Conservation (phyloP, 306 rosid genomes). For the Astragalus membranaceus region DNA sequence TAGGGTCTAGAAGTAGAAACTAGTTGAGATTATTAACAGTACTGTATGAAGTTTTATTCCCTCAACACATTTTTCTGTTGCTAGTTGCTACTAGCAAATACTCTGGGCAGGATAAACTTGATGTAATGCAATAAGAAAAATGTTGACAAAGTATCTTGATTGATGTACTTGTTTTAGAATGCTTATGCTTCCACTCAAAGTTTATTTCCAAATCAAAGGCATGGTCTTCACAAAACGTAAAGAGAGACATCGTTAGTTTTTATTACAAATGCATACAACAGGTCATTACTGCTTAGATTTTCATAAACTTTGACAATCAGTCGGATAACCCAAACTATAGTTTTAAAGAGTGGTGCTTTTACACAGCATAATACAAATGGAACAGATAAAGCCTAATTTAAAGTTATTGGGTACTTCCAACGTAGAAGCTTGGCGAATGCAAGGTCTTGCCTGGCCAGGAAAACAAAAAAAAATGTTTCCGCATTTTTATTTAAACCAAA, state of each 20-base stretch:
- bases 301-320: slow-evolving; percentile 11
- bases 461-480: slow-evolving; percentile 17
- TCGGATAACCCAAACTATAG: slow-evolving; percentile 20
- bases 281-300: not conserved
- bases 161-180: not conserved
- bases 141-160: not conserved
- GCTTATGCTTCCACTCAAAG: not conserved
- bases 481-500: slow-evolving; percentile 25
- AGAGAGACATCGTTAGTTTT: not conserved
- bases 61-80: not conserved
- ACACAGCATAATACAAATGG: slow-evolving; percentile 37
- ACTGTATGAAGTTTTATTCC: not conserved
- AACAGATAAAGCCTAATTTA: slow-evolving; percentile 21
- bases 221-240: not conserved
- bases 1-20: not conserved
- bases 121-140: not conserved
- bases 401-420: slow-evolving; percentile 50
- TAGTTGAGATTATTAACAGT: not conserved
- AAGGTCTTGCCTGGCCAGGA: slow-evolving; percentile 27
- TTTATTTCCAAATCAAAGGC: not conserved
- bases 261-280: not conserved
- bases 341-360: slow-evolving; percentile 33
- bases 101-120: not conserved
- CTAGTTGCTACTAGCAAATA: not conserved
- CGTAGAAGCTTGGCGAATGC: slow-evolving; percentile 34